Evolutionary conservation across 2,329 filamentous ascomycete genomes (phyloP), one percentile per base, ranked within the genome.

Genomic region (Neobulgaria alba): DNA sequence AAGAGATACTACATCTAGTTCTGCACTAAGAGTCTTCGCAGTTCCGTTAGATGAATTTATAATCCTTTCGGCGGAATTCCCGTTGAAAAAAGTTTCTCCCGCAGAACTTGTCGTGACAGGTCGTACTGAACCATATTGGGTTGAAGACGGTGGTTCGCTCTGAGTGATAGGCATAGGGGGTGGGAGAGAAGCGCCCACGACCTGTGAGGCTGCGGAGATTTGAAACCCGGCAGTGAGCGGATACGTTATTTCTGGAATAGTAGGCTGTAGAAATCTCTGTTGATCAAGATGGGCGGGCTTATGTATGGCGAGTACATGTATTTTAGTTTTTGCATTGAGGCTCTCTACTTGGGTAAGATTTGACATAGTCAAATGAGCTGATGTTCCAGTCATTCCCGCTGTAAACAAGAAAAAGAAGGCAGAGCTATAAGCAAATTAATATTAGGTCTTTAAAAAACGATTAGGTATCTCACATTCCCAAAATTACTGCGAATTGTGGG

Each of bases 261-360:
- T 58, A 62, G 14, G 57, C 51, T 38, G 43, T 2, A 48, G 43
- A 23, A 29, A 37, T 7, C 36, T 21, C 5, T 45, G 43, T n/a
- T 43, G 35, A 12, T 48, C 41, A 16, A 30, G 57, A n/a, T n/a
- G n/a, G 4, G 63, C 54, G 4, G 63, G 64, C 14, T 79, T 80
- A 14, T 90, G 71, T 4, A 95, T 75, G 1, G 90, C 89, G 21
- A 96, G 66, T 38, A 79, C 77, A 63, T 83, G 81, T 4, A 78
- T 74, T 45, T 75, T 78, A 14, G 65, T 70, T 46, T 68, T 73
- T 41, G 69, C 68, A 49, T 69, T 73, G 18, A 94, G 67, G 43
- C 80, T 75, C 58, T 98, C 92, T 43, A 98, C 81, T 14, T 87
- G 93, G 1, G 89, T 94, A 34, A 79, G 71, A 56, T 95, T 95